Evolutionary conservation across 805 yeast genomes (phyloP), one percentile per base, ranked within the genome.

Genomic region (Komagataella kurtzmanii): DNA sequence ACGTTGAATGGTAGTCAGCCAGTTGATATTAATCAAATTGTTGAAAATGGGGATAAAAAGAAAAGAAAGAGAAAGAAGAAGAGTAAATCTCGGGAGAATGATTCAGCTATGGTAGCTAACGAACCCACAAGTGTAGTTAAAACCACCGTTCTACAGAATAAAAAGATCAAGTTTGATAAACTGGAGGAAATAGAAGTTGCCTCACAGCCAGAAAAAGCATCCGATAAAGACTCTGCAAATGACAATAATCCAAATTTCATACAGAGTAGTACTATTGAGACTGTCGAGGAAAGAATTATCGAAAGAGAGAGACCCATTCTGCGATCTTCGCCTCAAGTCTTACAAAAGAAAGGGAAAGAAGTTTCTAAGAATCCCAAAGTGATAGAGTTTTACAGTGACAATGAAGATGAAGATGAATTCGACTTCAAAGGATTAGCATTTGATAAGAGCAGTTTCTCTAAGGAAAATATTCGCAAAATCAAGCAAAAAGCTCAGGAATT

Each of bases 401-500:
- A 67, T 44, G 73, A 69, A 3, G 58, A 53, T 24, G 51, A 56
- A 17, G 51, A 49, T 44, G 57, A 56, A 23, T 46, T 55, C 24
- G 56, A 58, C 47, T 51, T 54, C 18, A 48, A 48, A 24, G 49
- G 48, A 36, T 44, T 18, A 50, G 21, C 23, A 49, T 49, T 45
- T 23, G 46, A 24, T 44, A 18, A 55, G 46, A 46, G 24, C n/a
- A 51, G 19, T 46, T 48, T 49, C 45, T 17, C 49, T 14, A 24
- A 30, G 18, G 19, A 40, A 44, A 24, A 44, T 30, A 24, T 49
- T 51, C 43, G 50, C 23, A 48, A 47, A 54, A 48, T 81, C 40
- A 63, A 65, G 48, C 63, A 62, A 61, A 80, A 56, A 53, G 73
- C 81, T 0, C 54, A 54, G 3, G 66, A 69, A 17, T 67, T 88